phyloP scores from a whole-genome alignment of 1,139 yeast species.

The Lodderomyces jiufengensis region DNA sequence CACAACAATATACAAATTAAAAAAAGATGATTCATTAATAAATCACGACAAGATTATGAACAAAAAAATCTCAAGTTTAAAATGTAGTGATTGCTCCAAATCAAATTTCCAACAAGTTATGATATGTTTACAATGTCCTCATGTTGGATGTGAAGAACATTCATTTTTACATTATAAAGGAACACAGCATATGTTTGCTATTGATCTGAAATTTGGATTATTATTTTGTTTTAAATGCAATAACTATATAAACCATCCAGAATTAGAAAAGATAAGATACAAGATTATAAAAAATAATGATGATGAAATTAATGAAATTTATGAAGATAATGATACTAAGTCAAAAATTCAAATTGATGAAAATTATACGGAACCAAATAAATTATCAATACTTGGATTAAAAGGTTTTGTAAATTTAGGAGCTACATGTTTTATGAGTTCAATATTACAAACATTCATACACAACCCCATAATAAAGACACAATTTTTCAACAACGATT shows the following conservation, averaged over 20 bases:
- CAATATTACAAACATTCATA: slow-evolving; percentile 76
- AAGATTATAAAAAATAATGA: slow-evolving; percentile 13
- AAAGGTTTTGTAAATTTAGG: slow-evolving; percentile 92
- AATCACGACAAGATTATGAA: slow-evolving; percentile 28
- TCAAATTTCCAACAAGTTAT: slow-evolving; percentile 51
- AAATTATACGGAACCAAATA: slow-evolving; percentile 45
- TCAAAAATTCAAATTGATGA: slow-evolving; percentile 16
- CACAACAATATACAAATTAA: slow-evolving; percentile 21
- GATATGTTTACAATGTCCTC: slow-evolving; percentile 78
- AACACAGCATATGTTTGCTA: slow-evolving; percentile 71
- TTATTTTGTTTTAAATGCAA: slow-evolving; percentile 77
- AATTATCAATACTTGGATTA: slow-evolving; percentile 67
- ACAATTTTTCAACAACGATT: slow-evolving; percentile 69
- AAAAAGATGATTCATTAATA: slow-evolving; percentile 32
- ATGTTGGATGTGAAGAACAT: slow-evolving; percentile 71
- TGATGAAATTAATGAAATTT: slow-evolving; percentile 10
- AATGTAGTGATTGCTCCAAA: slow-evolving; percentile 49
- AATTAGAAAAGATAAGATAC: slow-evolving; percentile 50
- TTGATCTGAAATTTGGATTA: slow-evolving; percentile 55
- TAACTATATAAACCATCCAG: slow-evolving; percentile 61
- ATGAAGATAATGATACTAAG: slow-evolving; percentile 17
- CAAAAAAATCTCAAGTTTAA: slow-evolving; percentile 41
- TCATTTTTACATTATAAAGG: slow-evolving; percentile 58
- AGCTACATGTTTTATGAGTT: slow-evolving; percentile 94
- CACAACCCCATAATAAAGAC: slow-evolving; percentile 85